These are phyloP conservation scores for Clarireedia monteithiana DNA, from an alignment of 2,329 filamentous ascomycete species.

Conservation along the genomic window DNA sequence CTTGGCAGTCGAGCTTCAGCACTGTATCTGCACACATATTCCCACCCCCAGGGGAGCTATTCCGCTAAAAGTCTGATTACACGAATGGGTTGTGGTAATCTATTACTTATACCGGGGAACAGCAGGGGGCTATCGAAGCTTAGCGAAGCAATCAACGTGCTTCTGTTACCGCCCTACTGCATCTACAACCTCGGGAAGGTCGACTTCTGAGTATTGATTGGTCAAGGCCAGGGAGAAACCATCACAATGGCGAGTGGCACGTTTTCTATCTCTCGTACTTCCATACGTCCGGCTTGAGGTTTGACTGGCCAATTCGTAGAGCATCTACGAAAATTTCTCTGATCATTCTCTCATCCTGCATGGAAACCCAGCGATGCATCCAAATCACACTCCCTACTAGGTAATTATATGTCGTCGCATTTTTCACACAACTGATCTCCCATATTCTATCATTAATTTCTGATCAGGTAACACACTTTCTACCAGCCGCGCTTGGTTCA, in stretches of 20 bases:
- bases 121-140: not conserved
- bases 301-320: constrained; percentile 7
- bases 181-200: constrained; percentile 2
- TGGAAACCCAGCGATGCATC: constrained; percentile 1
- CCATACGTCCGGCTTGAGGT: not conserved
- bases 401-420: not conserved
- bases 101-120: not conserved
- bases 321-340: constrained; percentile 3
- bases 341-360: not conserved
- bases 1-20: not conserved
- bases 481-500: not conserved
- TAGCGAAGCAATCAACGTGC: constrained; percentile 9
- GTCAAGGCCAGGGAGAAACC: not conserved
- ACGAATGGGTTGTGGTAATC: not conserved
- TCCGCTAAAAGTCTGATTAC: too few relatives aligned
- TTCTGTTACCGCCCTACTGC: constrained; percentile 4
- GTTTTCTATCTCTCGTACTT: constrained; percentile 4
- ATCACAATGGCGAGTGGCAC: constrained; percentile 4
- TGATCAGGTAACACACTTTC: not conserved
- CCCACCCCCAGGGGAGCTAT: too few relatives aligned
- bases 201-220: not conserved
- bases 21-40: not conserved
- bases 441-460: not conserved
- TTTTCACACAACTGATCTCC: not conserved
- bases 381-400: not conserved